Percentiles rank a stretch among this genome's conserved stretches.
These are phyloP conservation scores for Chaetothyriales sp. DNA, from an alignment of 2,329 filamentous ascomycete species.

Conservation along the genomic window DNA sequence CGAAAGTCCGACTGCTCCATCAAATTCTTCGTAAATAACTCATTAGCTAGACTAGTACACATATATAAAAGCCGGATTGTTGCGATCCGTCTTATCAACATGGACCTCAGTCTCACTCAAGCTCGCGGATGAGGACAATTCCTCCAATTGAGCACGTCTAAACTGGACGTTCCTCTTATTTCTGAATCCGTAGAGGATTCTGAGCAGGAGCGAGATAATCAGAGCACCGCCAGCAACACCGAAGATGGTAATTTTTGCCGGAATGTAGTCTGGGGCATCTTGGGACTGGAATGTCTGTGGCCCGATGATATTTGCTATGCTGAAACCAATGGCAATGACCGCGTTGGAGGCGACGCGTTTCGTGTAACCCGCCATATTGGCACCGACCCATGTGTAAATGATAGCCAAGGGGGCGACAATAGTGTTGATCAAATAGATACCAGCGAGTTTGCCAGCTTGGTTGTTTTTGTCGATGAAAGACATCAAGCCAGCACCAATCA, in stretches of 20 bases:
- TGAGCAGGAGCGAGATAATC: slow-evolving; percentile 1
- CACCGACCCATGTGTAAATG: slow-evolving; percentile 33
- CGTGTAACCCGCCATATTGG: slow-evolving; percentile 35
- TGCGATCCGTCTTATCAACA: too few relatives aligned
- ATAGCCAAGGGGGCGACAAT: slow-evolving; percentile 32
- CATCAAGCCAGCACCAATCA: slow-evolving; percentile 30
- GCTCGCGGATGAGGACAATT: too few relatives aligned
- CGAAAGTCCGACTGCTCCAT: too few relatives aligned
- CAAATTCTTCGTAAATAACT: too few relatives aligned
- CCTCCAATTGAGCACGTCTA: slow-evolving; percentile 1
- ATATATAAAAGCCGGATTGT: too few relatives aligned
- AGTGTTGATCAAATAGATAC: slow-evolving; percentile 32
- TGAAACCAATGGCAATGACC: slow-evolving; percentile 31
- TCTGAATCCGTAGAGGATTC: slow-evolving; percentile 1
- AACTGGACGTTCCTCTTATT: slow-evolving; percentile 1
- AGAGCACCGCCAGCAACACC: slow-evolving; percentile 9
- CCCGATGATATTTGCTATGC: slow-evolving; percentile 31
- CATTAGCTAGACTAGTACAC: too few relatives aligned
- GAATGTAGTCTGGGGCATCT: slow-evolving; percentile 29
- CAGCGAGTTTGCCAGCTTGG: slow-evolving; percentile 29
- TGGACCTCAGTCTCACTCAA: too few relatives aligned
- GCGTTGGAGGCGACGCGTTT: slow-evolving; percentile 39
- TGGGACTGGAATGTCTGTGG: slow-evolving; percentile 32
- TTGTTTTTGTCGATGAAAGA: slow-evolving; percentile 26
- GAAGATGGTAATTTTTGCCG: slow-evolving; percentile 30